These are phyloP conservation scores for Verticillium isaacii DNA, from an alignment of 2,329 filamentous ascomycete genomes.

Conservation along the genomic window DNA sequence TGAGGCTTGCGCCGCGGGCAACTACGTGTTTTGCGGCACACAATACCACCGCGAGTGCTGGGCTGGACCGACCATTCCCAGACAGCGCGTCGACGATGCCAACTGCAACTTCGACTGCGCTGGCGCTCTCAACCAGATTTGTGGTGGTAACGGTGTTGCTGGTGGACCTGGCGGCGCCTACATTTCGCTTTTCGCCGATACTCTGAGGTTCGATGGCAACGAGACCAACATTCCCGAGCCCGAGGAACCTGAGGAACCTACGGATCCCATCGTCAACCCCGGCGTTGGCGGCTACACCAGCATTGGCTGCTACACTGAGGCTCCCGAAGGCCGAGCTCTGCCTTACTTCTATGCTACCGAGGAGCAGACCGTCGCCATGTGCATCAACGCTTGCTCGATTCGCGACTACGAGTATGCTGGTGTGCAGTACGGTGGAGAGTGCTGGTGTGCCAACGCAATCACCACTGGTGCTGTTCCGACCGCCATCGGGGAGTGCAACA, in stretches of 20 bases:
- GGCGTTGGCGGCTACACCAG: slow-evolving; percentile 21
- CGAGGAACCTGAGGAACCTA: slow-evolving; percentile 11
- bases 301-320: slow-evolving; percentile 17
- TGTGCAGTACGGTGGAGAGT: slow-evolving; percentile 35
- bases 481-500: slow-evolving; percentile 23
- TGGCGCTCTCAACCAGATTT: slow-evolving; percentile 44
- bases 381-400: slow-evolving; percentile 23
- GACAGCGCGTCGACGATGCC: slow-evolving; percentile 32
- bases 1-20: slow-evolving; percentile 28
- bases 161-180: slow-evolving; percentile 28
- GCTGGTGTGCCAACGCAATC: slow-evolving; percentile 29
- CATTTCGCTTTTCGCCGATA: slow-evolving; percentile 44
- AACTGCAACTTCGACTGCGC: slow-evolving; percentile 49
- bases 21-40: slow-evolving; percentile 39
- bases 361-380: slow-evolving; percentile 17
- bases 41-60: slow-evolving; percentile 50
- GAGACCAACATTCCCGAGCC: slow-evolving; percentile 14
- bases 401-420: slow-evolving; percentile 24
- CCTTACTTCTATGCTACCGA: slow-evolving; percentile 8
- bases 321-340: slow-evolving; percentile 14
- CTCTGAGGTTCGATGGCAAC: slow-evolving; percentile 21
- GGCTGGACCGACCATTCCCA: slow-evolving; percentile 44
- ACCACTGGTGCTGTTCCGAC: slow-evolving; percentile 21
- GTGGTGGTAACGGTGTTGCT: slow-evolving; percentile 43
- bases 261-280: slow-evolving; percentile 28